These are phyloP conservation scores for Oryza coarctata DNA, from an alignment of 176 grass and related monocot genomes.

Conservation along the genomic window DNA sequence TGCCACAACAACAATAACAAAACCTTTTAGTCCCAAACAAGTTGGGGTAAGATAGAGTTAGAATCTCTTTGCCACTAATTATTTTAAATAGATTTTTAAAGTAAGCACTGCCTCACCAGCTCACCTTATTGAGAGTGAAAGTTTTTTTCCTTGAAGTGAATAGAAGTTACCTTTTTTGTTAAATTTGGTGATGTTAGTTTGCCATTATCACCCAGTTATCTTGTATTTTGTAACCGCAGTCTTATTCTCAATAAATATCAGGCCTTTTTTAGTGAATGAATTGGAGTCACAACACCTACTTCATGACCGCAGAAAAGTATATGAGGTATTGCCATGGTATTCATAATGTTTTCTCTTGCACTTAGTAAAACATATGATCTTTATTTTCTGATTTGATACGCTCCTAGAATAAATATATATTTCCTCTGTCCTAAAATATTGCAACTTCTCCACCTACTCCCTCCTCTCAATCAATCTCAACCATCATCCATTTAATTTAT, in stretches of 20 bases:
- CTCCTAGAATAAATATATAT: neutral
- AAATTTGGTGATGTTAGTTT: constrained; percentile 28
- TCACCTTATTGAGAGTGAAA: neutral
- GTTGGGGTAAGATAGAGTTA: too few species aligned
- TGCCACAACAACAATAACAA: too few species aligned
- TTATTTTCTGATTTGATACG: constrained; percentile 23
- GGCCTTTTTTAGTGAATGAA: constrained; percentile 97
- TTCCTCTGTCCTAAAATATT: too few species aligned
- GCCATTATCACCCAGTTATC: constrained; percentile 16
- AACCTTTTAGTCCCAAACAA: too few species aligned
- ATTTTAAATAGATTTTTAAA: neutral
- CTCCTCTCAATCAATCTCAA: too few species aligned
- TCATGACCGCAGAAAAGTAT: constrained; percentile 96
- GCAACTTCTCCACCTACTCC: too few species aligned
- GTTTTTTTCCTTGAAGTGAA: constrained; percentile 16
- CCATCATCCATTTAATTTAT: too few species aligned
- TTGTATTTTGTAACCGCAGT: constrained; percentile 30
- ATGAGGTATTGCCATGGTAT: constrained; percentile 65
- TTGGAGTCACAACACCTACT: constrained; percentile 87
- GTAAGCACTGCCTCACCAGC: neutral
- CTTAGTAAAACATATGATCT: neutral
- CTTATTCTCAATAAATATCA: constrained; percentile 34
- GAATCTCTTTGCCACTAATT: neutral
- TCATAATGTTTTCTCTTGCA: constrained; percentile 26
- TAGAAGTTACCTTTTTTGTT: constrained; percentile 22